phyloP scores from a whole-genome alignment of 2,329 filamentous ascomycete genomes.

The Diaporthe sp. region DNA sequence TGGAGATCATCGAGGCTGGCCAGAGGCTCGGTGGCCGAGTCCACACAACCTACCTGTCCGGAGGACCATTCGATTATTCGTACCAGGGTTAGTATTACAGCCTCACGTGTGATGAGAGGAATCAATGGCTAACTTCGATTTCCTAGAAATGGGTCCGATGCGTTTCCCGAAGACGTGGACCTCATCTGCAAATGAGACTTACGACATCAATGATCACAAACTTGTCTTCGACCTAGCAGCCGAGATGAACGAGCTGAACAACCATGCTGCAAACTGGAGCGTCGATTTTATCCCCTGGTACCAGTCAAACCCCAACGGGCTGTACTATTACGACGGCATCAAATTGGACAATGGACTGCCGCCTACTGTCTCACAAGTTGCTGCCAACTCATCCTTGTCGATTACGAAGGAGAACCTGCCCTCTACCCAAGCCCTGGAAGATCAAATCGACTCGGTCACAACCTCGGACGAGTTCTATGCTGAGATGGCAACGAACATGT shows the following conservation, averaged over 20 bases:
- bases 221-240: slow-evolving; percentile 74
- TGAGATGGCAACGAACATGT: slow-evolving; percentile 57
- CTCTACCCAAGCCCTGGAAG: slow-evolving; percentile 51
- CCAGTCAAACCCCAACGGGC: slow-evolving; percentile 66
- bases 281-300: slow-evolving; percentile 75
- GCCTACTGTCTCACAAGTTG: slow-evolving; percentile 63
- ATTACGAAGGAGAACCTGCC: slow-evolving; percentile 49
- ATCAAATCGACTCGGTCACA: slow-evolving; percentile 52
- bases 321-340: slow-evolving; percentile 61
- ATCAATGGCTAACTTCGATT: background rate
- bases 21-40: slow-evolving; percentile 73
- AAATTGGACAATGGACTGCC: slow-evolving; percentile 64
- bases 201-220: slow-evolving; percentile 72
- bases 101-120: background rate
- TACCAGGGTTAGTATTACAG: slow-evolving; percentile 63
- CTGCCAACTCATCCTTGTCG: slow-evolving; percentile 56
- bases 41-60: slow-evolving; percentile 72
- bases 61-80: slow-evolving; percentile 71
- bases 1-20: slow-evolving; percentile 72
- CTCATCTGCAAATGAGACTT: slow-evolving; percentile 66
- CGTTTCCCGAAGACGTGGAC: slow-evolving; percentile 68
- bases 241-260: slow-evolving; percentile 71
- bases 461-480: slow-evolving; percentile 52
- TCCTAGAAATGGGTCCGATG: slow-evolving; percentile 70
- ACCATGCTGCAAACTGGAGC: slow-evolving; percentile 58